Percentiles rank a stretch among this genome's conserved stretches.
Evolutionary conservation across 768 basidiomycete genomes (phyloP).

Genomic region (Gymnopilus junonius): DNA sequence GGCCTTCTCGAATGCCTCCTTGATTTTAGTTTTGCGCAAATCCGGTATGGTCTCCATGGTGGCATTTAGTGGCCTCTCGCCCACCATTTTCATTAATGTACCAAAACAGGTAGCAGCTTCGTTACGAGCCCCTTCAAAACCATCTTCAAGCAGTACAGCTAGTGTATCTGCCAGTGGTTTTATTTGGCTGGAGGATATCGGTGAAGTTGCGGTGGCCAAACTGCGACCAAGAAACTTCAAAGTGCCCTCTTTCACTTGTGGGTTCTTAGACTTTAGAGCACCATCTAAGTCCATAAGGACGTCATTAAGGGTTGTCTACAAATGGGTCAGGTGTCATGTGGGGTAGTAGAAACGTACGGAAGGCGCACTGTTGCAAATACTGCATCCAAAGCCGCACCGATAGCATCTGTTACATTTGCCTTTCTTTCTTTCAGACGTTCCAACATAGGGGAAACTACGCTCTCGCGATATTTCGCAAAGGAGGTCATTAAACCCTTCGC

Average conservation of each 20-base stretch:
- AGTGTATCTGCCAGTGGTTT: slow-evolving; percentile 83
- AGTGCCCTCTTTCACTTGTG: slow-evolving; percentile 94
- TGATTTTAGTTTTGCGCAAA: slow-evolving; percentile 88
- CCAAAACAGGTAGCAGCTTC: slow-evolving; percentile 91
- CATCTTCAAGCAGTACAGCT: slow-evolving; percentile 80
- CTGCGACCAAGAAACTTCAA: slow-evolving; percentile 85
- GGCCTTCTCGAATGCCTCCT: slow-evolving; percentile 90
- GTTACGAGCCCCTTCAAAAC: slow-evolving; percentile 85
- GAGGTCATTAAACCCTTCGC: slow-evolving; percentile 78
- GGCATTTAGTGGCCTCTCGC: slow-evolving; percentile 89
- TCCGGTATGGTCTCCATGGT: slow-evolving; percentile 86
- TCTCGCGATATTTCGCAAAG: slow-evolving; percentile 77
- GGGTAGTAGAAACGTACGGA: slow-evolving; percentile 2
- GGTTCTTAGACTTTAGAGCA: slow-evolving; percentile 87
- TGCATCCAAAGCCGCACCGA: slow-evolving; percentile 88
- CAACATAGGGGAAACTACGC: slow-evolving; percentile 75
- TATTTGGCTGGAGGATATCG: slow-evolving; percentile 76
- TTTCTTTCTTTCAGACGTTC: slow-evolving; percentile 96
- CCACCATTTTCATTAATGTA: slow-evolving; percentile 94
- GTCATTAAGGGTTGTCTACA: slow-evolving; percentile 78
- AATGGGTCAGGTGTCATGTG: slow-evolving; percentile 13
- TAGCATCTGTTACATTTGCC: slow-evolving; percentile 84
- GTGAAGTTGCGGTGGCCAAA: slow-evolving; percentile 68
- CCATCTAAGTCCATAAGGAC: slow-evolving; percentile 82
- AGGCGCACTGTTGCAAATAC: slow-evolving; percentile 77